Evolutionary conservation across 1,284 basidiomycete genomes (phyloP).

Genomic region (Pseudomicrostroma phylloplanum): DNA sequence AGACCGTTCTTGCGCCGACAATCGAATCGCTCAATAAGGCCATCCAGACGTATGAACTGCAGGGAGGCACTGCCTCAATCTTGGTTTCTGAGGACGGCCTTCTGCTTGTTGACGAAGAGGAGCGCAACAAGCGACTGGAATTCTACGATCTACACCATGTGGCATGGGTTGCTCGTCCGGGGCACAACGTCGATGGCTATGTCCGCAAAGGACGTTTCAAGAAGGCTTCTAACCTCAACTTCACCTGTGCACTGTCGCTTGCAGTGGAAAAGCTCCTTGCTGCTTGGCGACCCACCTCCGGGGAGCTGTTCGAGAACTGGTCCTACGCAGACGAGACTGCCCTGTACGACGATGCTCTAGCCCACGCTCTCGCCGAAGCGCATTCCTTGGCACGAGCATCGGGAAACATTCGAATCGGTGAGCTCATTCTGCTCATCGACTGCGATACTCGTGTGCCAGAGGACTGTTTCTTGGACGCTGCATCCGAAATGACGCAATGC

Average conservation of each 20-base stretch:
- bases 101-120: constrained; percentile 60
- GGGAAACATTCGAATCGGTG: constrained; percentile 36
- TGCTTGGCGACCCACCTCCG: constrained; percentile 49
- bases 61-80: constrained; percentile 70
- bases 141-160: constrained; percentile 72
- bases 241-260: constrained; percentile 66
- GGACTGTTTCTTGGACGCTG: constrained; percentile 78
- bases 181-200: constrained; percentile 64
- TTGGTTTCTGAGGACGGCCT: constrained; percentile 72
- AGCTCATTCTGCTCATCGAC: constrained; percentile 53
- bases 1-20: constrained; percentile 60
- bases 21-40: constrained; percentile 73
- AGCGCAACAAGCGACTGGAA: constrained; percentile 62
- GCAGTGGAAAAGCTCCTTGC: constrained; percentile 68
- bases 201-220: constrained; percentile 81
- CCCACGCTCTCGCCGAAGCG: constrained; percentile 12
- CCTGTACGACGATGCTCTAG: constrained; percentile 53
- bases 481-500: constrained; percentile 67
- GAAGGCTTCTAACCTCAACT: constrained; percentile 86
- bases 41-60: constrained; percentile 76
- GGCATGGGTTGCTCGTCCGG: constrained; percentile 74
- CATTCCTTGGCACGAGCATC: constrained; percentile 49
- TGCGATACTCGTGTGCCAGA: constrained; percentile 79
- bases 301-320: constrained; percentile 3
- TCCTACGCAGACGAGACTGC: constrained; percentile 24